A percentile compares a stretch with the other conserved stretches of the same genome.
Conservation (phyloP, 257 asterid genomes). For the Ligustrum vulgare region DNA sequence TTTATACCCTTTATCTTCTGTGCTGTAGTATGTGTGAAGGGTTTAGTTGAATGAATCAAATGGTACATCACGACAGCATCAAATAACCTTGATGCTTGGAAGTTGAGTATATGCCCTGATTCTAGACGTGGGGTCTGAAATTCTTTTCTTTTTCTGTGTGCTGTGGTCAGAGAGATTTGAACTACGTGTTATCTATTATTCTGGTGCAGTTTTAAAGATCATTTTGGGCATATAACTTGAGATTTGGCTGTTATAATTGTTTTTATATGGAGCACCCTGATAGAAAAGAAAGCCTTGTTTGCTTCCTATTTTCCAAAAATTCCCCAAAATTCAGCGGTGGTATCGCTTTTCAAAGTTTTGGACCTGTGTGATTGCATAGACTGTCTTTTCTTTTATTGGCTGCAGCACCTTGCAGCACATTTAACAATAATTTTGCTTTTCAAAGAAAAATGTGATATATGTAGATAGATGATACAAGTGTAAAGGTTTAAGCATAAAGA, state of each 20-base stretch:
- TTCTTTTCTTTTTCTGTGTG: too few species aligned
- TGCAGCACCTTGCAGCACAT: neutral
- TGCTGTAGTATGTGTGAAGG: slow-evolving; percentile 9
- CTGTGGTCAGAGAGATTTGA: too few species aligned
- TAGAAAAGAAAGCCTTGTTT: too few species aligned
- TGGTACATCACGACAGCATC: neutral
- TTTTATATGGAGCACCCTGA: neutral
- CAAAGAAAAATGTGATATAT: too few species aligned
- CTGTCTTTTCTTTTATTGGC: too few species aligned
- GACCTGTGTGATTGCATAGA: neutral
- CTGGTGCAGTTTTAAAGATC: neutral
- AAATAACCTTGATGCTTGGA: neutral
- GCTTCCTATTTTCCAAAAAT: too few species aligned
- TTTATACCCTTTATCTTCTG: slow-evolving; percentile 13
- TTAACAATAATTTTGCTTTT: neutral
- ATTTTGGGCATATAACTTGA: too few species aligned
- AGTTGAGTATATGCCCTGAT: too few species aligned
- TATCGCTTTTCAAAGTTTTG: neutral
- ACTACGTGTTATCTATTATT: neutral
- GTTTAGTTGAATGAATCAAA: neutral
- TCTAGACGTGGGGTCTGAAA: too few species aligned
- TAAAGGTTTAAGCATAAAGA: neutral
- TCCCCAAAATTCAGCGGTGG: too few species aligned
- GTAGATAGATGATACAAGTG: neutral
- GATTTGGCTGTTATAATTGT: neutral